phyloP scores from a whole-genome alignment of 805 yeast genomes.

The Zygosaccharomyces lentus region DNA sequence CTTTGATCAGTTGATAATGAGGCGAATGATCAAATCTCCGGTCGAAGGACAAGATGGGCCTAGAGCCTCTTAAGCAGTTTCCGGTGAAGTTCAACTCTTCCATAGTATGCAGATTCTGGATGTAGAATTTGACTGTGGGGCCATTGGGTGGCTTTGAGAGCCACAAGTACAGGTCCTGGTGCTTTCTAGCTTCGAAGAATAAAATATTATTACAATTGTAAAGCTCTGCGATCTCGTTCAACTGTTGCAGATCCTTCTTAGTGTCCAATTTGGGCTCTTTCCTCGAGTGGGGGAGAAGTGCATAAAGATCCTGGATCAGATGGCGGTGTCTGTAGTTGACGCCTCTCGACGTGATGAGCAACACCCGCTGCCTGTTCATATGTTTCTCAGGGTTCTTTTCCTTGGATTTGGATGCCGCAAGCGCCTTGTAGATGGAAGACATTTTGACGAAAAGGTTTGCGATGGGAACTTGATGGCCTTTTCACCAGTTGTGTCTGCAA shows the following conservation, averaged over 20 bases:
- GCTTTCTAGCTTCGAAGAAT: slow-evolving; percentile 94
- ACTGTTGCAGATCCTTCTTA: slow-evolving; percentile 79
- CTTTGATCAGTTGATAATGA: slow-evolving; percentile 74
- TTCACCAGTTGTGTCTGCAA: neutral
- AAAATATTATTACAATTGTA: slow-evolving; percentile 94
- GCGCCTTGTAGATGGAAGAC: slow-evolving; percentile 72
- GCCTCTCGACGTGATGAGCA: slow-evolving; percentile 90
- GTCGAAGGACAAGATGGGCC: slow-evolving; percentile 91
- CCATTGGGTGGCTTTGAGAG: slow-evolving; percentile 96
- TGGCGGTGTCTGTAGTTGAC: slow-evolving; percentile 95
- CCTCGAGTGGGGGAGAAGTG: slow-evolving; percentile 87
- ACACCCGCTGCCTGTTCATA: slow-evolving; percentile 81
- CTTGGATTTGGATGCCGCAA: slow-evolving; percentile 45
- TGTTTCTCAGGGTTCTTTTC: slow-evolving; percentile 47
- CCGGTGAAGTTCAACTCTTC: slow-evolving; percentile 96
- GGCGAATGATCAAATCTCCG: slow-evolving; percentile 63
- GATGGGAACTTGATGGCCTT: neutral
- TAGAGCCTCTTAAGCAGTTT: slow-evolving; percentile 89
- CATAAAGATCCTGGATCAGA: slow-evolving; percentile 72
- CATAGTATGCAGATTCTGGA: slow-evolving; percentile 92
- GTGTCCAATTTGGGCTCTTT: slow-evolving; percentile 95
- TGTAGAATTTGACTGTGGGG: slow-evolving; percentile 88
- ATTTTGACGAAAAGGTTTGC: slow-evolving; percentile 31
- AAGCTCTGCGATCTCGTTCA: slow-evolving; percentile 93
- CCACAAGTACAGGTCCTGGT: slow-evolving; percentile 92